Conservation (phyloP, 805 yeast species). For the Lachancea sp. region DNA sequence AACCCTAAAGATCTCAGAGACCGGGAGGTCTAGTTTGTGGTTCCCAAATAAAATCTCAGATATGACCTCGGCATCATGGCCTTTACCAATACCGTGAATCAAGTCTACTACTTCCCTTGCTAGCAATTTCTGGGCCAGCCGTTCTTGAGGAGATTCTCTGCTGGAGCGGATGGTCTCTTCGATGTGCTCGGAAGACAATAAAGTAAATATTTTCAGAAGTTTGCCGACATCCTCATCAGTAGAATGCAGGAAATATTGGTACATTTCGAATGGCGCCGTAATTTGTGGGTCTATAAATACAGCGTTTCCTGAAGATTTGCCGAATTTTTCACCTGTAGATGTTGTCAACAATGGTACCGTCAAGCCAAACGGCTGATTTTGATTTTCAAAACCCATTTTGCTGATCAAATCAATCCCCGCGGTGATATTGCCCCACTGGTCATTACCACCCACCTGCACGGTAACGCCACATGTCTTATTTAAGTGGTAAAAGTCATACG, state of each 20-base stretch:
- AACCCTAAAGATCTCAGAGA: conserved; percentile 16
- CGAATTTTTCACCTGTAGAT: conserved; percentile 86
- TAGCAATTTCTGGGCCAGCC: conserved; percentile 68
- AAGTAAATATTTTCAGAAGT: conserved; percentile 70
- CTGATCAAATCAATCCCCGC: conserved; percentile 89
- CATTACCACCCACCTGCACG: conserved; percentile 91
- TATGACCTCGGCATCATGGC: conserved; percentile 58
- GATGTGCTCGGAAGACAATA: conserved; percentile 61
- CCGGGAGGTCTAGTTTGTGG: background rate
- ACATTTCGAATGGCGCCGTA: conserved; percentile 75
- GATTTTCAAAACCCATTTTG: conserved; percentile 38
- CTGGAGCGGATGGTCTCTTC: conserved; percentile 49
- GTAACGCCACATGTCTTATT: conserved; percentile 51
- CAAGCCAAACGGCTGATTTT: conserved; percentile 49
- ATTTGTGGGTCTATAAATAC: conserved; percentile 71
- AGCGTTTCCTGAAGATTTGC: conserved; percentile 96
- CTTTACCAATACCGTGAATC: conserved; percentile 76
- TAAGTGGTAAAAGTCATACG: conserved; percentile 85
- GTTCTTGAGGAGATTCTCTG: conserved; percentile 47
- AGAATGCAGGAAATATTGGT: conserved; percentile 75
- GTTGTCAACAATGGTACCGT: conserved; percentile 90
- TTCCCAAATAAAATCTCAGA: conserved; percentile 55
- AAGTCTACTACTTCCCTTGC: conserved; percentile 84
- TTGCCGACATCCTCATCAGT: conserved; percentile 69
- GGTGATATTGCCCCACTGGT: conserved; percentile 97